These are phyloP conservation scores for Microbotryum silenes-acaulis DNA, from an alignment of 1,284 basidiomycete genomes.

Conservation along the genomic window DNA sequence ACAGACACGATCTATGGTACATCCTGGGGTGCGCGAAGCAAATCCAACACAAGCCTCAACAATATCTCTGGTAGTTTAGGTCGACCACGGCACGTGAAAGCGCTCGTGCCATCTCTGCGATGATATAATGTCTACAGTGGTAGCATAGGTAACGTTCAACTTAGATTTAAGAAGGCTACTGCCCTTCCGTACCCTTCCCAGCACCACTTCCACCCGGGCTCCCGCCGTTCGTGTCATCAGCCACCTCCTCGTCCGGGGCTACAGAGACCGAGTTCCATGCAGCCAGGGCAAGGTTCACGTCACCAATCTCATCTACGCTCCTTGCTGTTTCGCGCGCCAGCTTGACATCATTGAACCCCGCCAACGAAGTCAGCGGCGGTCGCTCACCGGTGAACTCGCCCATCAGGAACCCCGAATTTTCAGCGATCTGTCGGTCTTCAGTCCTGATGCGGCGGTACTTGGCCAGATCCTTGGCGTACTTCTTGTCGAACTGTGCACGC, in stretches of 20 bases:
- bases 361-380: constrained; percentile 58
- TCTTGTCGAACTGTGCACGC: constrained; percentile 52
- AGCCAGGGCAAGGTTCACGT: constrained; percentile 19
- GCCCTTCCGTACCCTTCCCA: no score
- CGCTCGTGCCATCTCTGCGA: no score
- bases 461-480: constrained; percentile 43
- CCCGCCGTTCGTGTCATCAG: constrained; percentile 8
- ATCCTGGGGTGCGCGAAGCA: no score
- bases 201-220: not conserved
- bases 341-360: constrained; percentile 35
- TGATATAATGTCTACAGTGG: no score
- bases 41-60: no score
- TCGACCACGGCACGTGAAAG: no score
- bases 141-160: no score
- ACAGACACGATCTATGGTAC: no score
- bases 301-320: constrained; percentile 26
- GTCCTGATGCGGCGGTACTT: constrained; percentile 36
- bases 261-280: constrained; percentile 16
- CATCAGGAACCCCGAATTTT: constrained; percentile 10
- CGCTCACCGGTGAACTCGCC: constrained; percentile 58
- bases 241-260: constrained; percentile 22
- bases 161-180: no score
- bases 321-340: constrained; percentile 38
- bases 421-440: constrained; percentile 8
- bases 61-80: no score